Conservation (phyloP, 2,329 filamentous ascomycete genomes). For the Neoascochyta sp. region DNA sequence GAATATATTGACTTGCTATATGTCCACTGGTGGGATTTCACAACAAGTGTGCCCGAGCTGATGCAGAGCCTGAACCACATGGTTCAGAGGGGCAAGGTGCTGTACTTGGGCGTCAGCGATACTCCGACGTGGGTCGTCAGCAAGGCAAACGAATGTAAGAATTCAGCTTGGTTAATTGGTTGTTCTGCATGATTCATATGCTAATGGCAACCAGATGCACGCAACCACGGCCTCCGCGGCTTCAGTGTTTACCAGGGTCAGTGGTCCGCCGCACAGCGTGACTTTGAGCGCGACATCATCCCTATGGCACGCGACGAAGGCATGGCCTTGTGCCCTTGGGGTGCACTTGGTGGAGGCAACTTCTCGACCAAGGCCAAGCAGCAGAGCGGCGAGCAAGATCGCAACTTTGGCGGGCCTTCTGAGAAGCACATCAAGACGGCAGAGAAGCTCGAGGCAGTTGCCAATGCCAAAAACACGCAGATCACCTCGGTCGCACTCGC, state of each 20-base stretch:
- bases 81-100: conserved; percentile 36
- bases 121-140: conserved; percentile 44
- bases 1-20: conserved; percentile 42
- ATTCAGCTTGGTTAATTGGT: too few relatives aligned
- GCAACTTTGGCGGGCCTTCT: conserved; percentile 38
- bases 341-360: conserved; percentile 49
- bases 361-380: conserved; percentile 43
- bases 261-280: conserved; percentile 60
- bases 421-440: conserved; percentile 53
- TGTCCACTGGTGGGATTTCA: conserved; percentile 43
- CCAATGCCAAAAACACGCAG: conserved; percentile 52
- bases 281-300: conserved; percentile 67
- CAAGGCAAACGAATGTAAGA: conserved; percentile 46
- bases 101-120: conserved; percentile 40
- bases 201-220: conserved; percentile 53
- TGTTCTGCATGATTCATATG: too few relatives aligned
- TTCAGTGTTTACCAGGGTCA: conserved; percentile 61
- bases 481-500: conserved; percentile 63
- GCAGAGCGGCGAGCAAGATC: conserved; percentile 31
- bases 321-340: conserved; percentile 59
- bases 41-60: conserved; percentile 35
- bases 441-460: conserved; percentile 58
- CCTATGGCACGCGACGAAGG: conserved; percentile 62
- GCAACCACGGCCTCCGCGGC: conserved; percentile 38
- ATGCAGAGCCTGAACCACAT: conserved; percentile 39